phyloP scores from a whole-genome alignment of 805 yeast species.

The Lipomyces chichibuensis region DNA sequence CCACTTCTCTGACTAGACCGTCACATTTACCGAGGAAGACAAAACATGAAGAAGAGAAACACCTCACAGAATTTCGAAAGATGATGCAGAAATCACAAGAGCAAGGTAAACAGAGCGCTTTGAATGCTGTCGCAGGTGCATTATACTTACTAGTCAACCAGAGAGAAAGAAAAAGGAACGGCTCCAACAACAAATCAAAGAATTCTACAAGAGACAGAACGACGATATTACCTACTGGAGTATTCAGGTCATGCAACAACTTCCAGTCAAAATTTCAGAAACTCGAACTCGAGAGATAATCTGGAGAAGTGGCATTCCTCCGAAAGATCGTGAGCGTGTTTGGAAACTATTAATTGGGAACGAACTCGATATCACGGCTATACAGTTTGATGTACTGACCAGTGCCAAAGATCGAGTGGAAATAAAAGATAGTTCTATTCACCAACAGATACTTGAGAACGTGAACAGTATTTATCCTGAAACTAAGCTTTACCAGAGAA shows the following conservation, averaged over 20 bases:
- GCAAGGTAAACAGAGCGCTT: slow-evolving; percentile 14
- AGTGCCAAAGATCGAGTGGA: slow-evolving; percentile 1
- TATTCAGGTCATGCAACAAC: slow-evolving; percentile 46
- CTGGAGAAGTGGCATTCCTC: slow-evolving; percentile 61
- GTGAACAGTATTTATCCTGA: slow-evolving; percentile 46
- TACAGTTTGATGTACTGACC: slow-evolving; percentile 1
- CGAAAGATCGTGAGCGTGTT: slow-evolving; percentile 49
- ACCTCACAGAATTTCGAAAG: slow-evolving; percentile 56
- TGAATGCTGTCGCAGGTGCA: neutral
- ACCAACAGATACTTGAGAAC: slow-evolving; percentile 35
- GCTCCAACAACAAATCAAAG: slow-evolving; percentile 21
- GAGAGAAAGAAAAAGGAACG: slow-evolving; percentile 29
- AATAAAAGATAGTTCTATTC: slow-evolving; percentile 16
- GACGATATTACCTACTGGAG: slow-evolving; percentile 49
- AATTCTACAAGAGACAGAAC: slow-evolving; percentile 33
- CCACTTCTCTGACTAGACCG: slow-evolving; percentile 60
- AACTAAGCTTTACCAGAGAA: slow-evolving; percentile 45
- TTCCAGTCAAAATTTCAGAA: slow-evolving; percentile 39
- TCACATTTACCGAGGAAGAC: slow-evolving; percentile 68
- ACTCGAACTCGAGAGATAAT: slow-evolving; percentile 56
- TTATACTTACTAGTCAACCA: slow-evolving; percentile 6
- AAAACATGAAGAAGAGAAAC: slow-evolving; percentile 55
- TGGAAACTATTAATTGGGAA: slow-evolving; percentile 49
- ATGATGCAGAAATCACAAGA: slow-evolving; percentile 43
- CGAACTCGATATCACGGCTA: slow-evolving; percentile 1